phyloP scores from a whole-genome alignment of 2,329 filamentous ascomycete species.

The Botrytis galanthina region DNA sequence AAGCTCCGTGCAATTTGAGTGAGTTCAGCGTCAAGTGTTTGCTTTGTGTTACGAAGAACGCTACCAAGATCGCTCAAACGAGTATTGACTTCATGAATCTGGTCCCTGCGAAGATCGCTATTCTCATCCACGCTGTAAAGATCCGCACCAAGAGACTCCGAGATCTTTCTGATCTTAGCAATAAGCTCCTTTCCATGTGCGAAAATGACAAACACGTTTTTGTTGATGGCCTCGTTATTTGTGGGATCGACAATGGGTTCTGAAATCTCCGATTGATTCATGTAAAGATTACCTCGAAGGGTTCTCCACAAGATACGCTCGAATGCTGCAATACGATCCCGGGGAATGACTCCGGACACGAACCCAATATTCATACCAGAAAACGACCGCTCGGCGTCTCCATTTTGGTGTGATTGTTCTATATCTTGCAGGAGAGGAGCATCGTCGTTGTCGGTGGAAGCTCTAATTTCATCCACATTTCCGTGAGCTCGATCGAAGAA shows the following conservation, averaged over 20 bases:
- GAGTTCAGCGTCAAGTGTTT: slow-evolving; percentile 87
- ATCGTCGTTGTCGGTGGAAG: slow-evolving; percentile 81
- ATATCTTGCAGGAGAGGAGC: slow-evolving; percentile 90
- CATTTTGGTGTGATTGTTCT: slow-evolving; percentile 70
- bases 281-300: slow-evolving; percentile 95
- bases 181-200: slow-evolving; percentile 98
- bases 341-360: slow-evolving; percentile 90
- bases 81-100: slow-evolving; percentile 96
- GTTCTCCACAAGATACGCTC: slow-evolving; percentile 98
- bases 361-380: slow-evolving; percentile 99
- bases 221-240: slow-evolving; percentile 87
- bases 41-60: slow-evolving; percentile 92
- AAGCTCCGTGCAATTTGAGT: slow-evolving; percentile 90
- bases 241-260: slow-evolving; percentile 88
- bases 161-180: slow-evolving; percentile 98
- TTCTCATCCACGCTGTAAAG: slow-evolving; percentile 98
- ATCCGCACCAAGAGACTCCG: slow-evolving; percentile 92
- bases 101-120: slow-evolving; percentile 88
- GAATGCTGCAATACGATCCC: slow-evolving; percentile 90
- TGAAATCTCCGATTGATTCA: slow-evolving; percentile 99
- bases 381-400: slow-evolving; percentile 75
- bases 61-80: slow-evolving; percentile 87
- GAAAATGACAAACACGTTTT: slow-evolving; percentile 99
- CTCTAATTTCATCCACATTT: slow-evolving; percentile 93
- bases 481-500: slow-evolving; percentile 97